Evolutionary conservation across 768 basidiomycete genomes (phyloP), one percentile per base, ranked within the genome.

Genomic region (Psilocybe cubensis): DNA sequence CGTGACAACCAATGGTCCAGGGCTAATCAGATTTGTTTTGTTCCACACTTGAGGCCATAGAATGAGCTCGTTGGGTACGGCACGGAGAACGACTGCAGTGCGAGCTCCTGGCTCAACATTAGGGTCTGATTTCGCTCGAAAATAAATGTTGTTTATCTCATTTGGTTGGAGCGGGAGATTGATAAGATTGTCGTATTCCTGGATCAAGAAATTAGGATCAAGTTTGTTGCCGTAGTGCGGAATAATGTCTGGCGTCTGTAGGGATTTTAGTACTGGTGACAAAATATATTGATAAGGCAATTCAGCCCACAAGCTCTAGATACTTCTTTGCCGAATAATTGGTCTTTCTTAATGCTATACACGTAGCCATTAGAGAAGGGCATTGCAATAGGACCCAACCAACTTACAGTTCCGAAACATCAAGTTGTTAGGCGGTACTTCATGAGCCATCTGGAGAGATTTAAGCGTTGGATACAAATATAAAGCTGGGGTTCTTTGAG

Each of bases 31-130:
- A 23, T n/a, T 46, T 27, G 45, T 27, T 7, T 8, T 46, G 25
- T 46, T 46, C 45, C 45, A 46, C 25, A 17, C 45, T 25, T 46
- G 45, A 25, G 45, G 45, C 45, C 45, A 46, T n/a, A 46, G n/a
- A 27, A 46, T 46, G 23, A 46, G 45, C 12, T 46, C 45, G 45
- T 25, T 46, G 7, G 45, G 45, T 6, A 46, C 45, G 8, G 45
- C 45, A 7, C 45, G 45, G 25, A 46, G 45, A 14, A 46, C 45
- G 25, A 46, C 18, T 5, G 45, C 45, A 9, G 45, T 46, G 25
- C 28, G 10, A 5, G 7, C 17, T 10, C 25, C 45, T 12, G 45
- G 4, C 3, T 4, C 20, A 23, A 46, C 45, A 17, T 11, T 27
- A 17, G 45, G n/a, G 25, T 23, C 14, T 12, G 45, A 27, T 10